Conservation (phyloP, 257 asterid genomes). For the Solanum clarkiae region DNA sequence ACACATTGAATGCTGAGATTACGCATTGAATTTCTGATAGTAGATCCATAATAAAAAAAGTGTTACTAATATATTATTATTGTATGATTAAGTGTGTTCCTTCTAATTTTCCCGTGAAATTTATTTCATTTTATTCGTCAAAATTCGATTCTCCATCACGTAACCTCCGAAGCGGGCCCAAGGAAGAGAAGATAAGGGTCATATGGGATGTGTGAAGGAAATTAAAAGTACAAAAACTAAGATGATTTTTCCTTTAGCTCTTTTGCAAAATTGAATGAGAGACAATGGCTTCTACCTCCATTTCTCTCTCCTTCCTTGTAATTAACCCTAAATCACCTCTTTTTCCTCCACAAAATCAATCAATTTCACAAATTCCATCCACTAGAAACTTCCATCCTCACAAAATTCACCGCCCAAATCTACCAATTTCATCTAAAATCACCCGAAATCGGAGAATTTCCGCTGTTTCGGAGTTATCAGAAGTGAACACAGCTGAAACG, state of each 20-base stretch:
- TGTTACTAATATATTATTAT: fast-evolving
- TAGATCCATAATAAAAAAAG: too few relatives aligned
- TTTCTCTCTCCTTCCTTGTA: background rate
- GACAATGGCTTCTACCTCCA: background rate
- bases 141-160: fast-evolving
- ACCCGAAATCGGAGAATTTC: background rate
- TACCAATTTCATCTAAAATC: background rate
- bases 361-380: background rate
- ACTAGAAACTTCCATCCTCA: background rate
- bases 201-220: background rate
- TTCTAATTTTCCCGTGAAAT: too few relatives aligned
- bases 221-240: background rate
- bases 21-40: too few relatives aligned
- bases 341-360: background rate
- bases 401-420: background rate
- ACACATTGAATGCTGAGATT: too few relatives aligned
- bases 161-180: background rate
- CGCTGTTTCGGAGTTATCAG: background rate
- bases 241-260: background rate
- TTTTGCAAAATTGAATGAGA: background rate
- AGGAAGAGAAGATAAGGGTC: background rate
- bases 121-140: background rate
- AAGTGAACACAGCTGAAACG: constrained; percentile 6
- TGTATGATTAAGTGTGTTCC: too few relatives aligned
- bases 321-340: background rate